These are phyloP conservation scores for Digitaria exilis DNA, from an alignment of 202 grass and related monocot species.

Conservation along the genomic window DNA sequence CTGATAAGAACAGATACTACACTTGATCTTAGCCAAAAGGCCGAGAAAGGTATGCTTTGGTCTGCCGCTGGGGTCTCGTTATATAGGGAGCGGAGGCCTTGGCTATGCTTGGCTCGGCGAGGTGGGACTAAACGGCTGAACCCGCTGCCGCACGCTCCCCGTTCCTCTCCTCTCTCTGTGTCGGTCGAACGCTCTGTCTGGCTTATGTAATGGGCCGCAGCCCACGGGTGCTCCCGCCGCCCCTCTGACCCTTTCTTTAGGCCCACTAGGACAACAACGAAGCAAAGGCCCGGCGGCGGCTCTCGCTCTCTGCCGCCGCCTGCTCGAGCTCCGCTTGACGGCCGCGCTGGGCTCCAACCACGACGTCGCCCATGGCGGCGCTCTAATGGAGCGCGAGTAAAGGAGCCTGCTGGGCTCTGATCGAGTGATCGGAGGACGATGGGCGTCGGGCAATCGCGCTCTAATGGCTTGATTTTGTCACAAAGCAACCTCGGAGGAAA, in stretches of 20 bases:
- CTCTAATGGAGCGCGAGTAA: too few relatives aligned
- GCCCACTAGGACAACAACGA: too few relatives aligned
- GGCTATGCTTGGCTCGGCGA: not conserved
- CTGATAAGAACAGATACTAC: conserved; percentile 63
- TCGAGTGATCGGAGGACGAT: not conserved
- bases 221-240: not conserved
- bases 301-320: too few relatives aligned
- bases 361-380: too few relatives aligned
- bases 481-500: not conserved
- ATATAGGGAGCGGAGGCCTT: not conserved
- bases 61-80: not conserved
- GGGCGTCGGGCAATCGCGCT: not conserved
- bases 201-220: not conserved
- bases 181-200: not conserved
- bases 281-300: too few relatives aligned
- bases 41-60: conserved; percentile 64
- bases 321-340: too few relatives aligned
- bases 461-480: not conserved
- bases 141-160: not conserved
- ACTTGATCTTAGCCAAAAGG: conserved; percentile 90
- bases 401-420: not conserved
- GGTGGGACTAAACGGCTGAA: not conserved
- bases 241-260: not conserved
- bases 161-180: not conserved
- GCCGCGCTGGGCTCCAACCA: too few relatives aligned